Evolutionary conservation across 345 rosid genomes (phyloP), one percentile per base, ranked within the genome.

Genomic region (Psidium guajava): DNA sequence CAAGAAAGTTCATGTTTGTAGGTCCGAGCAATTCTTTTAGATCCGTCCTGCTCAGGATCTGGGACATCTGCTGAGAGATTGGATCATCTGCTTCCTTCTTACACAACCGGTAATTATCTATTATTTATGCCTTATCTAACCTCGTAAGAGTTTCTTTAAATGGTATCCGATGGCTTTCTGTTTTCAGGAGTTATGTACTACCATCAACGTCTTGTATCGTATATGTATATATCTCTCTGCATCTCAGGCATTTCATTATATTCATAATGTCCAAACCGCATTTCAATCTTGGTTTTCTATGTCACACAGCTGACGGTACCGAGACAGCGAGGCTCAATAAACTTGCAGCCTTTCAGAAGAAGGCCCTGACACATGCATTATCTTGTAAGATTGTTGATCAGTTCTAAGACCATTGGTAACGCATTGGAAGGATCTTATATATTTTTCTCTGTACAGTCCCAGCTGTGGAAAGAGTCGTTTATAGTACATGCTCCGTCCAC

Each of bases 41-140:
- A 97, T 88, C 99, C 99, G 81, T 97, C 98, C 83, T 97, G 99
- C 88, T 97, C 98, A 47, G 99, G 98, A 86, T 95, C 99, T 1
- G 98, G 99, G 86, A 97, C 97, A 55, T 83, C 90, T 28, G 90
- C 96, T 51, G 94, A 95, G 86, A 93, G 99, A 86, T 90, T 97
- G 87, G 98, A 97, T 88, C 96, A 97, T 90, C 92, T 97, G 75
- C 97, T 97, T 84, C 99, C 99, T 32, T 95, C 99, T 86, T 90
- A 90, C 88, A 80, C 89, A 47, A 54, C 89, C 52, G 91, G 95
- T 93, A 87, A 84, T 21, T 82, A 82, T 49, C 83, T 27, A 47
- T 55, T 61, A 53, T 32, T 25, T 80, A 47, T 80, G 55, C 32
- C 42, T 81, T 81, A 13, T 13, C 36, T 12, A 59, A 58, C 0